Evolutionary conservation across 2,329 filamentous ascomycete genomes (phyloP).

Genomic region (Scleromitrula shiraiana): DNA sequence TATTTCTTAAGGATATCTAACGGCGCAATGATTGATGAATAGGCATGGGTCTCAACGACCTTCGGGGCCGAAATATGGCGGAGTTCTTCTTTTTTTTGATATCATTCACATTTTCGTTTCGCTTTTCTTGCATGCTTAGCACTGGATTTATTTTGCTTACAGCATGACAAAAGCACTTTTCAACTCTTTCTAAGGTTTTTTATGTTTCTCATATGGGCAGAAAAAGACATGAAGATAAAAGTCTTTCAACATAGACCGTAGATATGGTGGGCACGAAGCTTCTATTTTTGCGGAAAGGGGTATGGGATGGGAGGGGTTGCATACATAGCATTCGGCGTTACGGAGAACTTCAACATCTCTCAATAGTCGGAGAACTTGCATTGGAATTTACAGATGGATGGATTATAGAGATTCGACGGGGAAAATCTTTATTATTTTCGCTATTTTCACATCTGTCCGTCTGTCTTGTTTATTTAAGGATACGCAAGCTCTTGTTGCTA

Average conservation of each 20-base stretch:
- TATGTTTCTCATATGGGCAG: conserved; percentile 1
- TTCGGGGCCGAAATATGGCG: conserved; percentile 17
- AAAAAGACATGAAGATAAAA: conserved; percentile 24
- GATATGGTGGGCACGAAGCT: conserved; percentile 17
- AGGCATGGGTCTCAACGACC: conserved; percentile 31
- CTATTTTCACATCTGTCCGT: too few species aligned
- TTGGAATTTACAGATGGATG: conserved; percentile 21
- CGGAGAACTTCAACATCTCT: conserved; percentile 33
- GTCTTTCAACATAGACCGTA: conserved; percentile 34
- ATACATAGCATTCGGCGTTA: conserved; percentile 30
- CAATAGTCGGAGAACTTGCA: conserved; percentile 21
- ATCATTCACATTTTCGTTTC: conserved; percentile 13
- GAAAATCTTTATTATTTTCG: too few species aligned
- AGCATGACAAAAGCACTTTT: conserved; percentile 1
- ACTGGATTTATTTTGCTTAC: background rate
- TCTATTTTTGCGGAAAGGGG: conserved; percentile 4
- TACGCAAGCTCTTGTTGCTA: conserved; percentile 4
- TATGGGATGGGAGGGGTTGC: conserved; percentile 19
- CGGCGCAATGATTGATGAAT: conserved; percentile 29
- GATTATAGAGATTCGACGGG: conserved; percentile 19
- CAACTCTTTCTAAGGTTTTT: background rate
- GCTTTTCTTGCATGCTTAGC: conserved; percentile 18
- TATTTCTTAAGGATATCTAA: conserved; percentile 25
- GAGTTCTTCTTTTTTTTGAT: conserved; percentile 19
- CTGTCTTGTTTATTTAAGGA: background rate